Conservation (phyloP, 495 filamentous ascomycete genomes). For the Jackrogersella multiformis region DNA sequence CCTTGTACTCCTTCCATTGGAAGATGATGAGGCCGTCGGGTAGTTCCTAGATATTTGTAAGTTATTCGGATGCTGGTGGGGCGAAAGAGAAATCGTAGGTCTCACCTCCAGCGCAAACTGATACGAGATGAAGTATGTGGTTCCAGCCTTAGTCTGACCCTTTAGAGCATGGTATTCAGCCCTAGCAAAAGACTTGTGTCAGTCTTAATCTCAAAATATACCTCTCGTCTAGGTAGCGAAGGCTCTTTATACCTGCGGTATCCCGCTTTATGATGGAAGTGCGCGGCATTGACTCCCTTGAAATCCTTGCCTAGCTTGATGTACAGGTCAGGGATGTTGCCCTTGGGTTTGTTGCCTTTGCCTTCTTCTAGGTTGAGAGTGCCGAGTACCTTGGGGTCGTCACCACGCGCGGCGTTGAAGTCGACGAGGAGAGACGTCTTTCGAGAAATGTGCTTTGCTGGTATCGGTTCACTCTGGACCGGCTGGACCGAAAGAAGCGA, state of each 20-base stretch:
- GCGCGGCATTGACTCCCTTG: conserved; percentile 16
- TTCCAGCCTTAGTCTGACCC: conserved; percentile 26
- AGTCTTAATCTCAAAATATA: not conserved
- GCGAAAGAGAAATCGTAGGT: not conserved
- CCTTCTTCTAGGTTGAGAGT: conserved; percentile 28
- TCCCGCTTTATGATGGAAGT: conserved; percentile 29
- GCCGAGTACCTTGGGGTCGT: conserved; percentile 34
- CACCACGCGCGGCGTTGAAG: conserved; percentile 25
- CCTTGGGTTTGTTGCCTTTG: conserved; percentile 23
- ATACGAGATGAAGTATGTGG: conserved; percentile 37
- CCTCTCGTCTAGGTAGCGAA: no score
- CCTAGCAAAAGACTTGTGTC: conserved; percentile 1
- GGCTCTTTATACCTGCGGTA: conserved; percentile 16
- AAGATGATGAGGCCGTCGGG: conserved; percentile 28
- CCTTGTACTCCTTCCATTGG: conserved; percentile 37
- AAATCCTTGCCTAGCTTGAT: conserved; percentile 29
- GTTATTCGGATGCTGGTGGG: not conserved
- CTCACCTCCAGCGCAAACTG: conserved; percentile 28
- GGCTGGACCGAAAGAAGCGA: not conserved
- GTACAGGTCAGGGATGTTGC: conserved; percentile 21
- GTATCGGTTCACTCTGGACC: conserved; percentile 22
- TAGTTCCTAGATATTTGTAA: conserved; percentile 13
- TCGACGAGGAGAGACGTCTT: conserved; percentile 21
- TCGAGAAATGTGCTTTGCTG: not conserved
- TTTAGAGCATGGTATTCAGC: conserved; percentile 33